Conservation (phyloP, 805 yeast genomes). For the Barnettozyma sucrosica region DNA sequence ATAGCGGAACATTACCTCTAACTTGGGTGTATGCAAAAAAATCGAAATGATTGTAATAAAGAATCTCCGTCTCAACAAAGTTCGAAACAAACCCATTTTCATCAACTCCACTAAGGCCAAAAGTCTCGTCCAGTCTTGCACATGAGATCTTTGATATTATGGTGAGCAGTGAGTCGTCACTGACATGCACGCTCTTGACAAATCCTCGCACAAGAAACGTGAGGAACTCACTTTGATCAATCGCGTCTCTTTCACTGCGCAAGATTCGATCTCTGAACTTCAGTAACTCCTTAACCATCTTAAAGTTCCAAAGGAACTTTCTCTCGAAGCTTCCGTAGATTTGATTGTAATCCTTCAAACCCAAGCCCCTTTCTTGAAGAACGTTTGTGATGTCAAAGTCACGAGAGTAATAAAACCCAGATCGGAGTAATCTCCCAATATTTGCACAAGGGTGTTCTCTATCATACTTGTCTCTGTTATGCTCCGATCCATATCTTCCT, state of each 20-base stretch:
- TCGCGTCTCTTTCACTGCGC: slow-evolving; percentile 43
- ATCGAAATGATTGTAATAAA: slow-evolving; percentile 45
- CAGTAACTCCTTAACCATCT: slow-evolving; percentile 73
- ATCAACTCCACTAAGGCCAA: slow-evolving; percentile 82
- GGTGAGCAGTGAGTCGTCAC: slow-evolving; percentile 44
- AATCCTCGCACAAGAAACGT: slow-evolving; percentile 89
- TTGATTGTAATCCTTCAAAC: slow-evolving; percentile 29
- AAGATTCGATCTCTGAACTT: slow-evolving; percentile 66
- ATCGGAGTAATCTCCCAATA: slow-evolving; percentile 63
- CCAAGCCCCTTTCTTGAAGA: slow-evolving; percentile 64
- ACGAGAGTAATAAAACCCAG: slow-evolving; percentile 86
- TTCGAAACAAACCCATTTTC: slow-evolving; percentile 91
- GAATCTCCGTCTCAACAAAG: slow-evolving; percentile 83
- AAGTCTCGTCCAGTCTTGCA: slow-evolving; percentile 75
- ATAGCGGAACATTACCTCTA: slow-evolving; percentile 88
- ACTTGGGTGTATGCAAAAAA: slow-evolving; percentile 75
- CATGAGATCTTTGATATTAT: slow-evolving; percentile 86
- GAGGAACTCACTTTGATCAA: slow-evolving; percentile 67
- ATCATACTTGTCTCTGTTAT: slow-evolving; percentile 28
- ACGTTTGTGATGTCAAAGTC: slow-evolving; percentile 84
- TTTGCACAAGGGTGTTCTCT: slow-evolving; percentile 76
- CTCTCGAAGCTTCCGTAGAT: slow-evolving; percentile 51
- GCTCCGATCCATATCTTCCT: slow-evolving; percentile 19
- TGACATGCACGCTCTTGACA: slow-evolving; percentile 58
- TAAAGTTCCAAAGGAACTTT: slow-evolving; percentile 87